Conservation (phyloP, 2,329 filamentous ascomycete species). For the Pyrenophora teres region DNA sequence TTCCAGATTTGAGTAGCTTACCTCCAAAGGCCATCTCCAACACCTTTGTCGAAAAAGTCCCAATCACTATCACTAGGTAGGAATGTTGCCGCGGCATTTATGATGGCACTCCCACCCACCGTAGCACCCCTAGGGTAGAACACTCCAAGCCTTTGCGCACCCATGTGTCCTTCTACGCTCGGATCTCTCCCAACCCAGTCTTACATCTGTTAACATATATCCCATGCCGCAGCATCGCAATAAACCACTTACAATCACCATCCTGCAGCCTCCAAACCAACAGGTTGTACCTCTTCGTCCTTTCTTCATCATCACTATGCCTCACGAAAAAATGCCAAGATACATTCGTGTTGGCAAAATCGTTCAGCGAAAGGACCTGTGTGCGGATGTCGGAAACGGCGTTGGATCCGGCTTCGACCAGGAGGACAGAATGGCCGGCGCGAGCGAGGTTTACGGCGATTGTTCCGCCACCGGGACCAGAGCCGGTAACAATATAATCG, state of each 20-base stretch:
- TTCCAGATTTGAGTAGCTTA: neutral
- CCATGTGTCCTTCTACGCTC: slow-evolving; percentile 24
- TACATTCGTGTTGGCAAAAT: slow-evolving; percentile 29
- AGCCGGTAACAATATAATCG: slow-evolving; percentile 59
- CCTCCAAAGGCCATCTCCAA: slow-evolving; percentile 24
- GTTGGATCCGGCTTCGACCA: slow-evolving; percentile 61
- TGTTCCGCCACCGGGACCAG: slow-evolving; percentile 32
- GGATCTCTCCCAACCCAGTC: slow-evolving; percentile 25
- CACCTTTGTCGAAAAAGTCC: slow-evolving; percentile 24
- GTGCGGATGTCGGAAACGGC: slow-evolving; percentile 53
- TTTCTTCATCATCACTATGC: slow-evolving; percentile 59
- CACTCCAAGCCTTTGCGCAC: slow-evolving; percentile 42
- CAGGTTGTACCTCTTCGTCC: slow-evolving; percentile 54
- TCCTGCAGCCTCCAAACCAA: slow-evolving; percentile 21
- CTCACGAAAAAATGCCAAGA: slow-evolving; percentile 66
- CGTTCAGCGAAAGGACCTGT: slow-evolving; percentile 57
- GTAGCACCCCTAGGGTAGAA: slow-evolving; percentile 26
- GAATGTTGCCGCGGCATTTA: slow-evolving; percentile 23
- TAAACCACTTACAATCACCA: slow-evolving; percentile 12
- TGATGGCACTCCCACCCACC: slow-evolving; percentile 23
- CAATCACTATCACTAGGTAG: slow-evolving; percentile 27
- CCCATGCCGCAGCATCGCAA: neutral
- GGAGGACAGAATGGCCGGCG: slow-evolving; percentile 60
- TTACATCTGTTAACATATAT: neutral
- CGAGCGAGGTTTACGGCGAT: slow-evolving; percentile 58